phyloP scores from a whole-genome alignment of 371 early-diverging fungal genomes.

The Apophysomyces variabilis region DNA sequence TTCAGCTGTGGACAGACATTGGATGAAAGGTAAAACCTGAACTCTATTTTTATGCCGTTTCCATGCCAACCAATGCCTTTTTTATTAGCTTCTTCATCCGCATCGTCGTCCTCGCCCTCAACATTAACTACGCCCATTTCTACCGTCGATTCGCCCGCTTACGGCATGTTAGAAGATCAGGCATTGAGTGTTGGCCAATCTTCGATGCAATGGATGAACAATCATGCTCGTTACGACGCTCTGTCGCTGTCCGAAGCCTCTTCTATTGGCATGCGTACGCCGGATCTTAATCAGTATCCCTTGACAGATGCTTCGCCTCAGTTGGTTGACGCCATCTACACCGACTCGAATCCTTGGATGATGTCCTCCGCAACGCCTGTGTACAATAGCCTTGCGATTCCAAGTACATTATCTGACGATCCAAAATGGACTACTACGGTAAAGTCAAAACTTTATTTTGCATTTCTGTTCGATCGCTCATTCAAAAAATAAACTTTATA shows the following conservation, averaged over 20 bases:
- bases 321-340: constrained; percentile 1
- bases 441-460: not conserved
- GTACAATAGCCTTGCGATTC: constrained; percentile 5
- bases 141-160: not conserved
- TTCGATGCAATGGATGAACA: constrained; percentile 9
- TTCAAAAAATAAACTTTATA: not conserved
- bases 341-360: constrained; percentile 1
- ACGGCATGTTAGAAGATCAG: constrained; percentile 6
- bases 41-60: no score
- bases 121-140: constrained; percentile 4
- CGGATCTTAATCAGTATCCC: not conserved
- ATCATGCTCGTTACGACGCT: constrained; percentile 2
- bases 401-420: not conserved
- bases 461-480: not conserved
- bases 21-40: constrained; percentile 6
- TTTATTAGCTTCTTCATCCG: not conserved
- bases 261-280: constrained; percentile 5
- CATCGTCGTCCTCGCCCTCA: not conserved
- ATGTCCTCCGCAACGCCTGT: not conserved
- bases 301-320: not conserved
- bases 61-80: not conserved
- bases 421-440: constrained; percentile 3
- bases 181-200: constrained; percentile 2
- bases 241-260: constrained; percentile 10
- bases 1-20: not conserved